Percentiles rank a stretch among this genome's conserved stretches.
These are phyloP conservation scores for Piromyces sp. DNA, from an alignment of 192 early-diverging fungal species.

Conservation along the genomic window DNA sequence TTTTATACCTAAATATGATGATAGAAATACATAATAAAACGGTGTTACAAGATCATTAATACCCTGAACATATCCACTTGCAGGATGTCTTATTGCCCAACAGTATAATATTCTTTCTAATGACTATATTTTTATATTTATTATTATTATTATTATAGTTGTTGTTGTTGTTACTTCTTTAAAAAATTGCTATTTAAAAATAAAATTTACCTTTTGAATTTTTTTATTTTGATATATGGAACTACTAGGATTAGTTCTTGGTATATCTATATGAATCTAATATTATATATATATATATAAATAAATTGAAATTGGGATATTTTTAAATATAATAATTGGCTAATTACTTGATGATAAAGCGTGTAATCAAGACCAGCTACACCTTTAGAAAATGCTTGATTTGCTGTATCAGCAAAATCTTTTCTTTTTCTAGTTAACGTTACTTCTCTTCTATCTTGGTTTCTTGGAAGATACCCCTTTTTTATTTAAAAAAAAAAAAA, in stretches of 20 bases:
- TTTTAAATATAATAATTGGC: constrained; percentile 7
- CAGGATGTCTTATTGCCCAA: constrained; percentile 95
- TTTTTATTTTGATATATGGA: constrained; percentile 60
- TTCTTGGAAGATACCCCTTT: constrained; percentile 76
- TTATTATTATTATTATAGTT: neutral
- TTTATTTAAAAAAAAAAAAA: no score
- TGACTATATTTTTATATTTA: constrained; percentile 21
- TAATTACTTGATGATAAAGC: constrained; percentile 71
- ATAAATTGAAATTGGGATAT: no score
- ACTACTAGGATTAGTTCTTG: constrained; percentile 72
- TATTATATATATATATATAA: no score
- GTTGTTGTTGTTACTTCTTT: neutral
- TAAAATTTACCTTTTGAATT: constrained; percentile 52
- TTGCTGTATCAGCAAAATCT: constrained; percentile 62
- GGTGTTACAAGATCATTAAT: constrained; percentile 97
- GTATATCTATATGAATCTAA: constrained; percentile 92
- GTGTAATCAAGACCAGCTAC: constrained; percentile 54
- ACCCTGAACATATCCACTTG: constrained; percentile 97
- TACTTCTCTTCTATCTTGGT: constrained; percentile 59
- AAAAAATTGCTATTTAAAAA: no score
- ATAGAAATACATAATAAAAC: constrained; percentile 83
- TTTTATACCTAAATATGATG: constrained; percentile 39
- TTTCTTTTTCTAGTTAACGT: constrained; percentile 76
- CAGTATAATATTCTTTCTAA: constrained; percentile 85
- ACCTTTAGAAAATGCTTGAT: neutral